Evolutionary conservation across 495 filamentous ascomycete species (phyloP).

Genomic region (Evernia prunastri): DNA sequence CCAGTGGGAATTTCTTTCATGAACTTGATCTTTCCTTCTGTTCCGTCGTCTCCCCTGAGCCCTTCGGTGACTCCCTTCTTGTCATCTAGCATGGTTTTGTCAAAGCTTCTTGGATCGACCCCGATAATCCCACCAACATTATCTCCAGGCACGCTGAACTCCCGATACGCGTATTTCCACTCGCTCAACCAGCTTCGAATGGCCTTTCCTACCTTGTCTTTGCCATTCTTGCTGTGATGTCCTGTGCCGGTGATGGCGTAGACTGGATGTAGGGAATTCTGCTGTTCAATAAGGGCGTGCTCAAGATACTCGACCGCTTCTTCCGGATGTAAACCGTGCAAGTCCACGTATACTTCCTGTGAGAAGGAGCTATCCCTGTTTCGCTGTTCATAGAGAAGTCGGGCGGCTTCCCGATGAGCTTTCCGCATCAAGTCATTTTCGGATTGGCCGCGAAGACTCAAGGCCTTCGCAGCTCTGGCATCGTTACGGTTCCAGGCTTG

Average conservation of each 20-base stretch:
- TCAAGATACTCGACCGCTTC: slow-evolving; percentile 95
- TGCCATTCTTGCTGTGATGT: slow-evolving; percentile 96
- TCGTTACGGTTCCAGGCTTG: slow-evolving; percentile 99
- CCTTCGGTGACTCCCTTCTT: slow-evolving; percentile 31
- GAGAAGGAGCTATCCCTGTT: slow-evolving; percentile 60
- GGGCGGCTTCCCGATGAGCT: slow-evolving; percentile 90
- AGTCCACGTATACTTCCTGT: slow-evolving; percentile 84
- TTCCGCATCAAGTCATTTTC: slow-evolving; percentile 97
- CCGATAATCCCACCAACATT: slow-evolving; percentile 76
- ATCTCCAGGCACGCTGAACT: slow-evolving; percentile 93
- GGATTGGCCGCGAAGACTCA: slow-evolving; percentile 86
- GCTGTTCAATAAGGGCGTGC: slow-evolving; percentile 74
- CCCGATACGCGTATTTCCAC: slow-evolving; percentile 90
- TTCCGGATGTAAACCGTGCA: slow-evolving; percentile 94
- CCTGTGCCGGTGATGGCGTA: slow-evolving; percentile 97
- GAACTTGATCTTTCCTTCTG: slow-evolving; percentile 52
- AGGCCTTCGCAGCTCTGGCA: slow-evolving; percentile 88
- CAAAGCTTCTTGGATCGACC: slow-evolving; percentile 85
- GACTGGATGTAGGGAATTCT: slow-evolving; percentile 62
- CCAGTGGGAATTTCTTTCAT: slow-evolving; percentile 30
- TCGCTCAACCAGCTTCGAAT: slow-evolving; percentile 87
- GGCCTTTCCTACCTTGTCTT: slow-evolving; percentile 96
- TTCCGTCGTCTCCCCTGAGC: slow-evolving; percentile 39
- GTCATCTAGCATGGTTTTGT: slow-evolving; percentile 52
- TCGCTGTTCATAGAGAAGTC: slow-evolving; percentile 87